Base-by-base conservation (phyloP, 176 grass and related monocot species). In the Ensete glaucum region DNA sequence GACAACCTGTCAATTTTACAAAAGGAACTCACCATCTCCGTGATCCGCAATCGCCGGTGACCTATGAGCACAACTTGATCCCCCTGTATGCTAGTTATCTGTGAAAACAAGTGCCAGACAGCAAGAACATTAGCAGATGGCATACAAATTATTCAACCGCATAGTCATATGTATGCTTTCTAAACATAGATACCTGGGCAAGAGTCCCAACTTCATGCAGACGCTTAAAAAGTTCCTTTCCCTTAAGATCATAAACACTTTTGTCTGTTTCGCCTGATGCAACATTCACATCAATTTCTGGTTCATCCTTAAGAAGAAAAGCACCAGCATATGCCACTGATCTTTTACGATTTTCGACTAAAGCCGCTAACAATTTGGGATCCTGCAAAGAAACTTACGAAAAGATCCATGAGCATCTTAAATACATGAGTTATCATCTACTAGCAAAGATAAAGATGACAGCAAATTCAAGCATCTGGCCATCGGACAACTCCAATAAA, bases 151-250 rank as follows among this genome's bases (percentile, higher is more conserved):
- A 65, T 67, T 14, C 62, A 50, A 24, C n/a, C 27, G 71, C 48
- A 59, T 85, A 52, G 15, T 2, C 78, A 73, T 27, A 77, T 84
- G 50, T 54, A 73, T 12, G 76, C 51, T 54, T 52, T 29, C 68
- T 63, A 71, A 79, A 66, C 23, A 72, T 25, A 79, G 11, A 79
- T 82, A 96, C 94, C 86, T 89, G 88, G 43, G 86, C 94, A 23
- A 98, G 82, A 0, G 94, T 93, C 13, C 94, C 94, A 80, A 98
- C 86, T 91, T 98, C 94, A 84, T 98, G 90, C 79, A 98, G 82
- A 16, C 94, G 94, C 78, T 89, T 88, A 58, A 93, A 86, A 69
- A 98, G 76, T 19, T 98, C 94, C 76, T 93, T 93, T 64, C 94
- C 94, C 85, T 93, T 98, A 52, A 98, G 90, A 87, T 87, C 91